Percentiles rank a stretch among this genome's conserved stretches.
Conservation (phyloP, 305 asterid genomes). For the Fraxinus greggii region DNA sequence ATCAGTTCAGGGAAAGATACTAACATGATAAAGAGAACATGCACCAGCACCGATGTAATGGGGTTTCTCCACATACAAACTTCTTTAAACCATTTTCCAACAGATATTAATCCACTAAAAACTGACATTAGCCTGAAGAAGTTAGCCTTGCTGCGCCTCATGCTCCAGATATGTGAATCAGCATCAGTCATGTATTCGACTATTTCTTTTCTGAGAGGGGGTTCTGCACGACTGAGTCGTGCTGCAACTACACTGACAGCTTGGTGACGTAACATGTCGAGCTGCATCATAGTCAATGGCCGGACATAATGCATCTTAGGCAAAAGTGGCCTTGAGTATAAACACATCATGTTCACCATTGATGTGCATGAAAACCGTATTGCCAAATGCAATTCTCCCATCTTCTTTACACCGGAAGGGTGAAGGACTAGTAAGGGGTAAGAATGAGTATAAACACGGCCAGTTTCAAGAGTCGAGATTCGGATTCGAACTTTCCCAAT, state of each 20-base stretch:
- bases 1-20: conserved; percentile 71
- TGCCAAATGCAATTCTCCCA: conserved; percentile 91
- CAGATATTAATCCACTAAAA: conserved; percentile 51
- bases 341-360: conserved; percentile 58
- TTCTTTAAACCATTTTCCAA: conserved; percentile 65
- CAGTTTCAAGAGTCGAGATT: conserved; percentile 83
- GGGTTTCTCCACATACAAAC: conserved; percentile 80
- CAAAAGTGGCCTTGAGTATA: conserved; percentile 66
- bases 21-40: conserved; percentile 66
- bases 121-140: conserved; percentile 70
- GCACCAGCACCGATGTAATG: conserved; percentile 68
- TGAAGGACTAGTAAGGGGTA: conserved; percentile 80
- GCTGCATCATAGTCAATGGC: conserved; percentile 64
- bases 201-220: conserved; percentile 80
- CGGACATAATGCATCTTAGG: conserved; percentile 87
- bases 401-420: conserved; percentile 80
- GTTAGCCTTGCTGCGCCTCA: conserved; percentile 89
- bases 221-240: conserved; percentile 76
- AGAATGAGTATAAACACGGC: conserved; percentile 71
- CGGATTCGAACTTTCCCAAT: conserved; percentile 88
- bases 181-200: conserved; percentile 78
- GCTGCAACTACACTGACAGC: conserved; percentile 80
- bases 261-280: conserved; percentile 66
- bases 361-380: conserved; percentile 76
- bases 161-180: conserved; percentile 87